phyloP scores from a whole-genome alignment of 148 eudicot species.

The Drosera capensis region DNA sequence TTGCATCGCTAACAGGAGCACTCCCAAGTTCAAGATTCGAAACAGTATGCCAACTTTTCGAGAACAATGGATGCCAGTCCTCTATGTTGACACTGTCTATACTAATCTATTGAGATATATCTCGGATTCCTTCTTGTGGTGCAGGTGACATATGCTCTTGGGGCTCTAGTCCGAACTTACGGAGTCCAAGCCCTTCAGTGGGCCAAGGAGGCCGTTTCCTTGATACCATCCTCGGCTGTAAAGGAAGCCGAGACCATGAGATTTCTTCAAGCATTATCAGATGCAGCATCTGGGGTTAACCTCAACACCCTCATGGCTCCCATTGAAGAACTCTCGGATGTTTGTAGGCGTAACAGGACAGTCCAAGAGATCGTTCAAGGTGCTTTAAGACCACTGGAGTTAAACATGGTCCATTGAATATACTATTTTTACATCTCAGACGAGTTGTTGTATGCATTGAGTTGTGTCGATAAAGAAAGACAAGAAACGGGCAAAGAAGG shows the following conservation, averaged over 20 bases:
- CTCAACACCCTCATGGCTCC: slow-evolving; percentile 41
- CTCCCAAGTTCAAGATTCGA: slow-evolving; percentile 91
- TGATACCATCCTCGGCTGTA: slow-evolving; percentile 73
- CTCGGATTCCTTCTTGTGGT: neutral
- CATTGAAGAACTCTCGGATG: slow-evolving; percentile 88
- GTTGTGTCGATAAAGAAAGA: neutral
- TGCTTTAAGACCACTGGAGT: slow-evolving; percentile 78
- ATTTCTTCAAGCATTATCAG: slow-evolving; percentile 72
- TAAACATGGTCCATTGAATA: slow-evolving; percentile 20
- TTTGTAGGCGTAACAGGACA: slow-evolving; percentile 89
- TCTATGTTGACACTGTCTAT: neutral
- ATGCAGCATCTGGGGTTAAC: slow-evolving; percentile 57
- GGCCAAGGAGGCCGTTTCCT: slow-evolving; percentile 54
- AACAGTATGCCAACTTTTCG: slow-evolving; percentile 25
- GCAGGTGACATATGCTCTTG: slow-evolving; percentile 71
- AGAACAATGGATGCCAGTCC: no score
- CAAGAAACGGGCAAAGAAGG: neutral
- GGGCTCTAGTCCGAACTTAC: slow-evolving; percentile 61
- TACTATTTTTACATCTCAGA: neutral
- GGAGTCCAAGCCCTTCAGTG: slow-evolving; percentile 59
- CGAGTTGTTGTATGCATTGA: neutral
- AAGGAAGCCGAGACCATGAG: slow-evolving; percentile 63
- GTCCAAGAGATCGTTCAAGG: slow-evolving; percentile 96
- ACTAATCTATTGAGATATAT: neutral
- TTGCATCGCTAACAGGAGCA: slow-evolving; percentile 87